A percentile compares a stretch with the other conserved stretches of the same genome.
These are phyloP conservation scores for Peronospora destructor DNA, from an alignment of 352 stramenopile genomes.

Conservation along the genomic window DNA sequence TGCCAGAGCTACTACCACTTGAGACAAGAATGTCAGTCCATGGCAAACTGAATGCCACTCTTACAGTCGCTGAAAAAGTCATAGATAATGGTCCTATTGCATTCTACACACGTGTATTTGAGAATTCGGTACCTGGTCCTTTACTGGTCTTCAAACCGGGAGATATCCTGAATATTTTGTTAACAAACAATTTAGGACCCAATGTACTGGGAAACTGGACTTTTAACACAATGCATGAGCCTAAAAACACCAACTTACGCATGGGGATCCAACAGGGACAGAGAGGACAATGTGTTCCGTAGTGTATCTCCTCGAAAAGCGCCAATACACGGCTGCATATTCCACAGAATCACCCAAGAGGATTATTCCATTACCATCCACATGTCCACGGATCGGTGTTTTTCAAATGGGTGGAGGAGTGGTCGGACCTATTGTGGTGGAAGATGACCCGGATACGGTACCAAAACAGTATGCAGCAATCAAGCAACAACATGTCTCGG, in stretches of 20 bases:
- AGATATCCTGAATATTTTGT: conserved; percentile 51
- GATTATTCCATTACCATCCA: conserved; percentile 81
- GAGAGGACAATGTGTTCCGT: conserved; percentile 74
- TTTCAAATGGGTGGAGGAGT: conserved; percentile 73
- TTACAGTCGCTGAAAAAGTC: conserved; percentile 37
- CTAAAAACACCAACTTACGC: conserved; percentile 77
- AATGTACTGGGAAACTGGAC: conserved; percentile 35
- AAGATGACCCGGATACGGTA: conserved; percentile 42
- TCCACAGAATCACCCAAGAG: conserved; percentile 53
- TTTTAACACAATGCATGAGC: conserved; percentile 55
- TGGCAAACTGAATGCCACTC: conserved; percentile 56
- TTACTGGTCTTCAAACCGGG: conserved; percentile 55
- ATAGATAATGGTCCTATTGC: conserved; percentile 50
- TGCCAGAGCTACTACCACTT: conserved; percentile 33
- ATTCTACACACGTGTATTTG: conserved; percentile 69
- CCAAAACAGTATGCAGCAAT: conserved; percentile 40
- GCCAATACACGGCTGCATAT: conserved; percentile 48
- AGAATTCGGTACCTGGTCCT: conserved; percentile 48
- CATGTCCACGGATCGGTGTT: conserved; percentile 75
- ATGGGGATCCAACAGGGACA: conserved; percentile 72
- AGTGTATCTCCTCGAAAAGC: conserved; percentile 37
- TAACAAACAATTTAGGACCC: conserved; percentile 48
- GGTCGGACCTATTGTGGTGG: conserved; percentile 55
- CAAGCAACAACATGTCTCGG: conserved; percentile 37
- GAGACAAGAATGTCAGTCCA: conserved; percentile 33